These are phyloP conservation scores for Stephania cephalantha DNA, from an alignment of 164 flowering plant species.

Conservation along the genomic window DNA sequence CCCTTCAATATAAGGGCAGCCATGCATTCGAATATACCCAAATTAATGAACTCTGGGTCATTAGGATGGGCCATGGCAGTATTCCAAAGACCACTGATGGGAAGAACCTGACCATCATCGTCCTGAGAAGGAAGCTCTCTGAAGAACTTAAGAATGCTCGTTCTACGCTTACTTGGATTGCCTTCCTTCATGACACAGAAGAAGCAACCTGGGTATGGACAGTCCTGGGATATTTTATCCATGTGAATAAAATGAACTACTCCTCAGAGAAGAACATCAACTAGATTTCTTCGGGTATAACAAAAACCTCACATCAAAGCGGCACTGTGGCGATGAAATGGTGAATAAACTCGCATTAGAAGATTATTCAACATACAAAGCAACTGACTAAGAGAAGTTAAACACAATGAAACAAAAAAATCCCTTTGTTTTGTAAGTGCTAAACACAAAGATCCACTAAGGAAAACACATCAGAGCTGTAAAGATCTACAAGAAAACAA, in stretches of 20 bases:
- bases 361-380: neutral
- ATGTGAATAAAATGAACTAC: conserved; percentile 23
- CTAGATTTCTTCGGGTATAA: conserved; percentile 8
- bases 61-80: conserved; percentile 99
- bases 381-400: neutral
- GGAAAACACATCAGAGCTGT: neutral
- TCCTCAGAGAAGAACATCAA: conserved; percentile 17
- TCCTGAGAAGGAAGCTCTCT: conserved; percentile 94
- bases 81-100: conserved; percentile 98
- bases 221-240: conserved; percentile 78
- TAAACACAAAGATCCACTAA: neutral
- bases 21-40: conserved; percentile 99
- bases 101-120: conserved; percentile 98
- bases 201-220: conserved; percentile 98
- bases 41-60: conserved; percentile 91
- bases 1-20: conserved; percentile 94
- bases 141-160: conserved; percentile 83
- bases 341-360: conserved; percentile 2
- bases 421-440: neutral
- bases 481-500: neutral
- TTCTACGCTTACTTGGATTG: conserved; percentile 84
- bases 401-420: neutral
- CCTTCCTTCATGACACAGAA: conserved; percentile 99
- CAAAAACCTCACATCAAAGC: conserved; percentile 14
- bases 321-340: conserved; percentile 11